phyloP scores from a whole-genome alignment of 2,329 filamentous ascomycete genomes.

The Aspergillus felis region DNA sequence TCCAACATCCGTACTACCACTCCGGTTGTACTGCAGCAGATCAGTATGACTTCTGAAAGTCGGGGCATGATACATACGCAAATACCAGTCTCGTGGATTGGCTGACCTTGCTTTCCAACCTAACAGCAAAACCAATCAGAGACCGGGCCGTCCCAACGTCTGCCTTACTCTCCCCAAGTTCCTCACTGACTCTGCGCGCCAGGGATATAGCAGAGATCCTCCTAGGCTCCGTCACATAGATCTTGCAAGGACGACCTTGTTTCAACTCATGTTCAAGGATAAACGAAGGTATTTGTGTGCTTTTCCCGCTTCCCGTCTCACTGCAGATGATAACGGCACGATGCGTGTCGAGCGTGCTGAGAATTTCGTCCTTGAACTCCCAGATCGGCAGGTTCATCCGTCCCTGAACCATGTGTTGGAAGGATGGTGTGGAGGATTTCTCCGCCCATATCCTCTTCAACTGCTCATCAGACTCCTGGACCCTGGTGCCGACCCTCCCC shows the following conservation, averaged over 20 bases:
- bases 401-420: slow-evolving; percentile 72
- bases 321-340: slow-evolving; percentile 92
- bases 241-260: slow-evolving; percentile 76
- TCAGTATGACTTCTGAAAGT: slow-evolving; percentile 7
- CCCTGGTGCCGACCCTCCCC: slow-evolving; percentile 17
- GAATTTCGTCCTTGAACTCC: slow-evolving; percentile 72
- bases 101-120: slow-evolving; percentile 81
- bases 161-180: slow-evolving; percentile 77
- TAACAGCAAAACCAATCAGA: slow-evolving; percentile 89
- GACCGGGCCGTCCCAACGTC: slow-evolving; percentile 81
- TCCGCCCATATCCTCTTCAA: slow-evolving; percentile 50
- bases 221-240: slow-evolving; percentile 92
- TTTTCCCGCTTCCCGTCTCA: slow-evolving; percentile 96
- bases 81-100: slow-evolving; percentile 81
- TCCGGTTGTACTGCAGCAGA: slow-evolving; percentile 53
- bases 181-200: slow-evolving; percentile 87
- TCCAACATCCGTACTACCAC: slow-evolving; percentile 99
- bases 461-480: slow-evolving; percentile 32
- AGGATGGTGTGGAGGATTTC: slow-evolving; percentile 52
- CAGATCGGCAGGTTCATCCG: slow-evolving; percentile 87
- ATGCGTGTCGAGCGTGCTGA: slow-evolving; percentile 70
- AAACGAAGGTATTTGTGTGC: slow-evolving; percentile 93
- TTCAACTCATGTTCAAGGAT: slow-evolving; percentile 84
- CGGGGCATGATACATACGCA: slow-evolving; percentile 55
- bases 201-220: slow-evolving; percentile 95